Conservation (phyloP, 306 rosid genomes). For the Lablab purpureus region DNA sequence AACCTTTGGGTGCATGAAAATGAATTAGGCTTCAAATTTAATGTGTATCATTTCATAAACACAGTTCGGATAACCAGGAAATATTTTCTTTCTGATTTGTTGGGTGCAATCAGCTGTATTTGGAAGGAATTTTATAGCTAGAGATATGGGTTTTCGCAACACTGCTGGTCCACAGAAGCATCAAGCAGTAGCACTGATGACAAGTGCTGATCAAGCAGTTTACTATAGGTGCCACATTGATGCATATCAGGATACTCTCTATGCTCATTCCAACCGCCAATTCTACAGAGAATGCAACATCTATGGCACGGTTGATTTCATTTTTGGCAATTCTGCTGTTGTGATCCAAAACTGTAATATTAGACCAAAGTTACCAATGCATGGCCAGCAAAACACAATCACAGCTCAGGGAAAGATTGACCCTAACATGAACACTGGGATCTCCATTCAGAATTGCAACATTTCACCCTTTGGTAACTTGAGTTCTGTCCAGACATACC, state of each 20-base stretch:
- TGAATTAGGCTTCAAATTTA: neutral
- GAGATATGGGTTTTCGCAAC: slow-evolving; percentile 74
- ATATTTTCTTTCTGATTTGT: neutral
- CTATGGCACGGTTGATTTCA: slow-evolving; percentile 79
- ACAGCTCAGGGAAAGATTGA: slow-evolving; percentile 79
- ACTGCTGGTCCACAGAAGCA: slow-evolving; percentile 75
- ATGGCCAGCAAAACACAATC: slow-evolving; percentile 74
- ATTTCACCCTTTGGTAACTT: slow-evolving; percentile 65
- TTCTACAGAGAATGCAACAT: slow-evolving; percentile 74
- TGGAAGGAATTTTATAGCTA: slow-evolving; percentile 67
- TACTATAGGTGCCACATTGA: slow-evolving; percentile 67
- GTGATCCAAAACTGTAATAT: slow-evolving; percentile 68
- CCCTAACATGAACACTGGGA: slow-evolving; percentile 79
- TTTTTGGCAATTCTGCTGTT: slow-evolving; percentile 78
- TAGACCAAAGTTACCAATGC: slow-evolving; percentile 62
- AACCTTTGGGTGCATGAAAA: too few relatives aligned
- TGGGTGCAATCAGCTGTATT: slow-evolving; percentile 60
- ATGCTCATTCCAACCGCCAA: slow-evolving; percentile 68
- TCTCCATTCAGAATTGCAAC: slow-evolving; percentile 62
- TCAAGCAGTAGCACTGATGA: slow-evolving; percentile 86
- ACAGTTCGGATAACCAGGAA: neutral
- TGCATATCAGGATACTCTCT: slow-evolving; percentile 78
- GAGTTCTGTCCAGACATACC: slow-evolving; percentile 60
- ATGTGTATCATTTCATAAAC: slow-evolving; percentile 3
- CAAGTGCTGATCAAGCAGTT: slow-evolving; percentile 64